Conservation (phyloP, 768 basidiomycete species). For the Trametes cingulata region DNA sequence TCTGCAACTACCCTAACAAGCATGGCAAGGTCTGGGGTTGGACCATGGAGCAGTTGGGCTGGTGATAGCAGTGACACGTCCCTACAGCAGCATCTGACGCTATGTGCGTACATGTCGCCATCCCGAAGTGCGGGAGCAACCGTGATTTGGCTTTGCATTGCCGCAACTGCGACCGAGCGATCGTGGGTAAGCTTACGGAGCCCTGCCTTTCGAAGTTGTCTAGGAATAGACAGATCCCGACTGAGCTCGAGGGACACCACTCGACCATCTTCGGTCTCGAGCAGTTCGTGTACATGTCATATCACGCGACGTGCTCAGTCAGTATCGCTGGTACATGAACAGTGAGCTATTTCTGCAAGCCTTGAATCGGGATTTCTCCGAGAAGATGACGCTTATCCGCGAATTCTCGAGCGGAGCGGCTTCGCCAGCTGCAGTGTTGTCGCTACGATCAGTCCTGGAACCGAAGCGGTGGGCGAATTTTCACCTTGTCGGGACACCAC, state of each 20-base stretch:
- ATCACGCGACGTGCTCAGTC: not conserved
- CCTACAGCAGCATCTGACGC: not conserved
- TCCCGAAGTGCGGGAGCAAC: too few species aligned
- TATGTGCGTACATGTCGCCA: too few species aligned
- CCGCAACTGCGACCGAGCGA: too few species aligned
- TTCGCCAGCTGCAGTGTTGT: not conserved
- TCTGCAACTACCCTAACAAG: constrained; percentile 35
- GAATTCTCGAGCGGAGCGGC: not conserved
- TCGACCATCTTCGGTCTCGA: too few species aligned
- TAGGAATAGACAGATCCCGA: too few species aligned
- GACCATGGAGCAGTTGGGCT: constrained; percentile 42
- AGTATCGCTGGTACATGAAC: not conserved
- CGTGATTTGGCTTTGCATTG: too few species aligned
- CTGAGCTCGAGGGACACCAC: too few species aligned
- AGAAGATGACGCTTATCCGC: not conserved
- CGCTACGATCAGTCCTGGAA: too few species aligned
- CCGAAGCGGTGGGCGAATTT: too few species aligned
- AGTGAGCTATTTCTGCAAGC: constrained; percentile 7
- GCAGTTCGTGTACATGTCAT: not conserved
- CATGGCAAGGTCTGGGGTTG: constrained; percentile 37
- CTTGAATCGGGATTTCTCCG: constrained; percentile 6
- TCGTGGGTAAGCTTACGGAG: too few species aligned
- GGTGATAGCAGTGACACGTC: constrained; percentile 26
- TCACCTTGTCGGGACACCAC: too few species aligned
- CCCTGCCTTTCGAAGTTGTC: too few species aligned